Conservation (phyloP, 2,329 filamentous ascomycete genomes). For the Zalaria sp. region DNA sequence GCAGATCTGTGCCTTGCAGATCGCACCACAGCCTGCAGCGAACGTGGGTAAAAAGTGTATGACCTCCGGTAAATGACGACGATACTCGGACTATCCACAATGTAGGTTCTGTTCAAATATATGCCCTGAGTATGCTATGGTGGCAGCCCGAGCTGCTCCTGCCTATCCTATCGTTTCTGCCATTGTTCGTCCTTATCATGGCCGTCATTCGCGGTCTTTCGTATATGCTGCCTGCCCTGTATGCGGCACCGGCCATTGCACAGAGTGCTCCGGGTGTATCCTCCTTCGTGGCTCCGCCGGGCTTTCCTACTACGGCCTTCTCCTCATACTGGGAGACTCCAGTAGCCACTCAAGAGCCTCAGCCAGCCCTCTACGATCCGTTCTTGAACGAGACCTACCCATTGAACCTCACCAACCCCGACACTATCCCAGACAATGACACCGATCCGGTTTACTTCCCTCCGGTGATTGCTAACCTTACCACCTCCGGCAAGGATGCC, state of each 20-base stretch:
- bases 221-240: not conserved
- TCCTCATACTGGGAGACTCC: slow-evolving; percentile 35
- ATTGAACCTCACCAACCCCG: slow-evolving; percentile 39
- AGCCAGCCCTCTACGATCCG: slow-evolving; percentile 39
- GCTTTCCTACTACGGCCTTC: slow-evolving; percentile 38
- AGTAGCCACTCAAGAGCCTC: slow-evolving; percentile 34
- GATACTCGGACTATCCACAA: no score
- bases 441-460: slow-evolving; percentile 39
- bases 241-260: not conserved
- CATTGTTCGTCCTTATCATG: not conserved
- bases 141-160: no score
- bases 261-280: slow-evolving; percentile 3
- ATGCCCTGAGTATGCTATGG: no score
- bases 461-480: slow-evolving; percentile 30
- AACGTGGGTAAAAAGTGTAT: no score
- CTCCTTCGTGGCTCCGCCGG: slow-evolving; percentile 28
- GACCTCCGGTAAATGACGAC: no score
- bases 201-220: not conserved
- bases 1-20: no score
- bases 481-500: slow-evolving; percentile 21
- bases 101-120: no score
- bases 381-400: slow-evolving; percentile 37
- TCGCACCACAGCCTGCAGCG: no score
- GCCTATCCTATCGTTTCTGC: no score
- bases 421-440: slow-evolving; percentile 34